These are phyloP conservation scores for Lotus japonicus DNA, from an alignment of 306 rosid genomes.

Conservation along the genomic window DNA sequence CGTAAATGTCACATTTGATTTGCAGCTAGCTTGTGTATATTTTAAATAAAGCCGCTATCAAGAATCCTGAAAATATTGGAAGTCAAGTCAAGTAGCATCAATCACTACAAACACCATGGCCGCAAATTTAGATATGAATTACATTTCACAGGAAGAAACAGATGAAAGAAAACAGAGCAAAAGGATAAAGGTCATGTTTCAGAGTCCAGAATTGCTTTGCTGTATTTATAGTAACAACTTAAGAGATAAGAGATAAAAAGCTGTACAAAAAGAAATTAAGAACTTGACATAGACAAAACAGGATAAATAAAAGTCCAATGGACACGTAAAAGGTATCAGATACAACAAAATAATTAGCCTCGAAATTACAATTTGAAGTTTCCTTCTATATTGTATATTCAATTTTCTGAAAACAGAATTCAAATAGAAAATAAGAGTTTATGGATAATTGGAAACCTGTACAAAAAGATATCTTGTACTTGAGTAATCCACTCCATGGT, in stretches of 20 bases:
- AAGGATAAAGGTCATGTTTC: background rate
- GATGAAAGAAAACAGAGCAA: background rate
- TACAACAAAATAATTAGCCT: background rate
- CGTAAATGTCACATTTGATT: background rate
- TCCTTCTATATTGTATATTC: background rate
- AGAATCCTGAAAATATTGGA: background rate
- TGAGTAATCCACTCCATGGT: conserved; percentile 8
- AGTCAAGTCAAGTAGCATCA: background rate
- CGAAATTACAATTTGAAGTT: background rate
- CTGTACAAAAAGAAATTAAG: background rate
- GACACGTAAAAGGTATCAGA: background rate
- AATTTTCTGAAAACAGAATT: background rate
- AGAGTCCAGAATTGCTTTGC: background rate
- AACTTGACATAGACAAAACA: background rate
- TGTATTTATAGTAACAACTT: background rate
- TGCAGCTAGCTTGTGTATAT: background rate
- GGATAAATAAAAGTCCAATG: background rate
- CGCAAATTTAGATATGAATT: background rate
- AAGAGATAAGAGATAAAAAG: background rate
- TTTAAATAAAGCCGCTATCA: background rate
- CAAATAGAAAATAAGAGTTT: background rate
- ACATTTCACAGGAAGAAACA: background rate
- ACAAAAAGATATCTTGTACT: background rate
- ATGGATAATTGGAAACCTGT: background rate
- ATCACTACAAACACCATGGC: background rate